phyloP scores from a whole-genome alignment of 768 basidiomycete species.

The Russula virescens region DNA sequence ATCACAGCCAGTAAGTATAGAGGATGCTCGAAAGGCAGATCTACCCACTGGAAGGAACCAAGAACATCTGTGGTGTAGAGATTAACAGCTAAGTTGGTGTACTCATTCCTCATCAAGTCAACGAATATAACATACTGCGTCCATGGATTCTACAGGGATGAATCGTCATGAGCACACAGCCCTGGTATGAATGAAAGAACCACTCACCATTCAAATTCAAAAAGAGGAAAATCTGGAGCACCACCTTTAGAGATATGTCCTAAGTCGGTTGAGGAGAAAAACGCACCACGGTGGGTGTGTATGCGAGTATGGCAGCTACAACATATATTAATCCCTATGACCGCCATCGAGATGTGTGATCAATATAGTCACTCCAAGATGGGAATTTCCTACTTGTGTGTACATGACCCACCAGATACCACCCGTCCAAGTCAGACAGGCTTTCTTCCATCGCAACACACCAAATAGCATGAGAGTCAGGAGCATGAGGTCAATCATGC shows the following conservation, averaged over 20 bases:
- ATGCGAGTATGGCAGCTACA: not conserved
- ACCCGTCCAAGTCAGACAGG: not conserved
- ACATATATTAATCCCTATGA: not conserved
- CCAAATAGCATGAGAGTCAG: conserved; percentile 6
- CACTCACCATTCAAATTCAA: conserved; percentile 5
- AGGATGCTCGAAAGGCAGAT: too few relatives aligned
- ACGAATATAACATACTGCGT: not conserved
- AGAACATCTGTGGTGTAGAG: conserved; percentile 1
- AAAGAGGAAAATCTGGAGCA: not conserved
- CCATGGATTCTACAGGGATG: not conserved
- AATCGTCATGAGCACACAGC: not conserved
- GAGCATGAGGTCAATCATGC: not conserved
- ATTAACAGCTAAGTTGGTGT: not conserved
- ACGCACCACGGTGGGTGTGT: not conserved
- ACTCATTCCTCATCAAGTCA: not conserved
- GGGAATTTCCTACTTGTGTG: not conserved
- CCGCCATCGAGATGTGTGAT: not conserved
- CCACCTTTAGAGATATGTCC: not conserved
- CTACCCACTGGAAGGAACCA: not conserved
- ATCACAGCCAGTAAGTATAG: not conserved
- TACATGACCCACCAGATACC: conserved; percentile 5
- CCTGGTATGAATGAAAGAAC: not conserved
- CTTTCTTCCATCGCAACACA: conserved; percentile 3
- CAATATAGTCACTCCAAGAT: not conserved
- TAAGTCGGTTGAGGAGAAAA: not conserved